Base-by-base conservation (phyloP, 176 grass and related monocot species). In the Cymbopogon citratus region DNA sequence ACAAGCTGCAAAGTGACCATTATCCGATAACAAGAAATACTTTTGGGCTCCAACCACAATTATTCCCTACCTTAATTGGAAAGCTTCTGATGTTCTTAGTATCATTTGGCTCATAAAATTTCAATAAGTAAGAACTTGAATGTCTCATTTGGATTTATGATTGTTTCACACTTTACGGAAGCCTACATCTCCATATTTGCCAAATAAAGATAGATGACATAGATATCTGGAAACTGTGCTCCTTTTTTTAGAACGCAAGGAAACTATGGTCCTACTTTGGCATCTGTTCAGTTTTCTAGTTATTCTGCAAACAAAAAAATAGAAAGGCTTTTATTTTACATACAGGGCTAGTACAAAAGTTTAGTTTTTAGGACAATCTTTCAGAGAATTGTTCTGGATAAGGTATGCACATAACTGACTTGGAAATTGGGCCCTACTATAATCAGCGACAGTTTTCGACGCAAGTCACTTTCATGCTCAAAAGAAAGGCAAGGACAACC, bases 401-500 rank as follows among this genome's bases (percentile, higher is more conserved):
- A 52, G 41, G 24, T 7, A 57, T 29, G 48, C 12, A 76, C 49
- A 76, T 21, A 70, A n/a, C 33, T 57, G 29, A 69, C 41, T 26
- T 62, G 33, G 24, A 12, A 62, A 24, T 57, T 31, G 29, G 61
- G 33, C 8, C 54, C 31, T 52, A 56, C 51, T 13, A 19, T 28
- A 13, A 24, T 76, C 25, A 31, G 6, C n/a, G 33, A 40, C 33
- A 34, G 14, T 56, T 81, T 54, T 43, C 7, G 41, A 62, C 21
- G 43, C 24, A 56, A 76, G 63, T 89, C 64, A 51, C 34, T 64
- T 56, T 85, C 87, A 52, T 33, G 9, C 82, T 19, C 51, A 56
- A 63, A 80, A 75, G 31, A 16, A 88, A 61, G 71, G 46, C 74
- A 45, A 76, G 21, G 13, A 11, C 10, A 71, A 41, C 64, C 69